A percentile compares a stretch with the other conserved stretches of the same genome.
Evolutionary conservation across 2,329 filamentous ascomycete species (phyloP).

Genomic region (Pseudocercospora vitis): DNA sequence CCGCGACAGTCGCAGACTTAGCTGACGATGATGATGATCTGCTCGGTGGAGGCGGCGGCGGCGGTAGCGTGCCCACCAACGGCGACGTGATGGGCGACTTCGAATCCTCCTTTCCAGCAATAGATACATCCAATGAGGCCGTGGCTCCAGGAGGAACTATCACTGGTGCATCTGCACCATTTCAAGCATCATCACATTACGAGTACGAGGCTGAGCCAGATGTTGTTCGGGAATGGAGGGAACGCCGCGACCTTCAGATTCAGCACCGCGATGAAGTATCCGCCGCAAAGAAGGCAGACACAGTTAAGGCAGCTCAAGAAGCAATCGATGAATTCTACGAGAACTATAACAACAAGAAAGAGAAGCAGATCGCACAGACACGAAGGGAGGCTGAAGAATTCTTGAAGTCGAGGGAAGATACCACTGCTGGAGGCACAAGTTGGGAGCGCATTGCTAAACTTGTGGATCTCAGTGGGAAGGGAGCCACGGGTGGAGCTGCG

Average conservation of each 20-base stretch:
- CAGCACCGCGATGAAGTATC: conserved; percentile 83
- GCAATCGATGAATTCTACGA: conserved; percentile 99
- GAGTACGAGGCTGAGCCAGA: conserved; percentile 82
- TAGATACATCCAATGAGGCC: conserved; percentile 70
- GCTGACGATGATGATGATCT: conserved; percentile 64
- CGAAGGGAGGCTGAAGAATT: conserved; percentile 92
- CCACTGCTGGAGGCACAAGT: conserved; percentile 88
- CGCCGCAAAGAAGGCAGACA: conserved; percentile 77
- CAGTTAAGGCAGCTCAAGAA: conserved; percentile 82
- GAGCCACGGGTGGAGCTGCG: conserved; percentile 77
- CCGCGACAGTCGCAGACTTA: conserved; percentile 59
- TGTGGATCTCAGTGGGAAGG: conserved; percentile 96
- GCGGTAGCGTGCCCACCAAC: conserved; percentile 40
- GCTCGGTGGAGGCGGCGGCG: conserved; percentile 60
- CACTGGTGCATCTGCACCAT: conserved; percentile 66
- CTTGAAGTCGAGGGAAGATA: conserved; percentile 83
- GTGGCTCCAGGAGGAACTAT: conserved; percentile 76
- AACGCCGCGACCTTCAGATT: conserved; percentile 79
- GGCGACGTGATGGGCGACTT: conserved; percentile 59
- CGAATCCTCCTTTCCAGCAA: conserved; percentile 86
- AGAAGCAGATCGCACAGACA: conserved; percentile 87
- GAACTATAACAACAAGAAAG: conserved; percentile 97
- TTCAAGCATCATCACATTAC: conserved; percentile 53
- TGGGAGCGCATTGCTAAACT: conserved; percentile 98
- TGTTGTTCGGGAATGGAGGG: conserved; percentile 86